A percentile compares a stretch with the other conserved stretches of the same genome.
phyloP scores from a whole-genome alignment of 2,329 filamentous ascomycete species.

The Phyllosticta ampelicida region DNA sequence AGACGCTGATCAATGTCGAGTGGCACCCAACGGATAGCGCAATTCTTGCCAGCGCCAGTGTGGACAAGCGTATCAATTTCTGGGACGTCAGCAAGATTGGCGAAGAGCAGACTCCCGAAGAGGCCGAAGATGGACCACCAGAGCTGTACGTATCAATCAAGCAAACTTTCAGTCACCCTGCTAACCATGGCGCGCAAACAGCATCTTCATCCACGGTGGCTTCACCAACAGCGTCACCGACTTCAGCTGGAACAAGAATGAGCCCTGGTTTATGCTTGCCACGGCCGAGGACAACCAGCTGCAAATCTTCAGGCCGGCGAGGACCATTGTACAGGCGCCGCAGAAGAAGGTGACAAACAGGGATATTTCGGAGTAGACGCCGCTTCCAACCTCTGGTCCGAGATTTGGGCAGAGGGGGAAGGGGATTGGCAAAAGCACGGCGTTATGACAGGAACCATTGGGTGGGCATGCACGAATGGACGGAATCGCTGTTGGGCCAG shows the following conservation, averaged over 20 bases:
- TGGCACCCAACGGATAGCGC: slow-evolving; percentile 91
- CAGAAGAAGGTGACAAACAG: slow-evolving; percentile 26
- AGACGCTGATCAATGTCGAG: slow-evolving; percentile 80
- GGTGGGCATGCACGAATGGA: not conserved
- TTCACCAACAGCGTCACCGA: slow-evolving; percentile 96
- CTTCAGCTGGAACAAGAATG: slow-evolving; percentile 95
- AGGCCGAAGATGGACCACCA: slow-evolving; percentile 87
- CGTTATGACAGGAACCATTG: not conserved
- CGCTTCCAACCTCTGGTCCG: too few relatives aligned
- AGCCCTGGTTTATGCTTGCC: slow-evolving; percentile 92
- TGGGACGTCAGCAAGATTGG: slow-evolving; percentile 92
- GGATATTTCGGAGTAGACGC: slow-evolving; percentile 27
- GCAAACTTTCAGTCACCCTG: not conserved
- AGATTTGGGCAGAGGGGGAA: not conserved
- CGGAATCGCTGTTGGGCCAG: not conserved
- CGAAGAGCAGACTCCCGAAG: slow-evolving; percentile 89
- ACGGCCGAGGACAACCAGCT: slow-evolving; percentile 95
- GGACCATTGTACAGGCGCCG: slow-evolving; percentile 26
- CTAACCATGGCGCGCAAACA: slow-evolving; percentile 22
- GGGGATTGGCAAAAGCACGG: not conserved
- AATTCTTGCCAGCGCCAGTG: slow-evolving; percentile 81
- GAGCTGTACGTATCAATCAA: slow-evolving; percentile 59
- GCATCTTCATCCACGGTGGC: slow-evolving; percentile 95
- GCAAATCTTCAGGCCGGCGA: slow-evolving; percentile 56
- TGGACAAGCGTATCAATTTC: slow-evolving; percentile 88